Evolutionary conservation across 441 rosid genomes (phyloP).

Genomic region (Populus hybrid): DNA sequence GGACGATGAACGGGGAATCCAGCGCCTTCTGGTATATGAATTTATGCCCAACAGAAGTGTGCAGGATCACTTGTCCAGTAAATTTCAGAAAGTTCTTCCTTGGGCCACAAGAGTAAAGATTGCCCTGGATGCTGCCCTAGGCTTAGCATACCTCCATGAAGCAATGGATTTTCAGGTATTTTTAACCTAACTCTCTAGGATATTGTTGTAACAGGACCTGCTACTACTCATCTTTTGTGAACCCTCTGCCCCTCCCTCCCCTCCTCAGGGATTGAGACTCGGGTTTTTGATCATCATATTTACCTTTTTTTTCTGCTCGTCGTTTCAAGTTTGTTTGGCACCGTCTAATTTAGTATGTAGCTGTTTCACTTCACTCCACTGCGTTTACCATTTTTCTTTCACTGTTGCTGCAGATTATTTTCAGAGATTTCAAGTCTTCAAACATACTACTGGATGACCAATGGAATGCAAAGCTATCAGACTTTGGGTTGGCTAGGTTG

Average conservation of each 20-base stretch:
- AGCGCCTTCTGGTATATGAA: conserved; percentile 75
- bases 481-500: conserved; percentile 81
- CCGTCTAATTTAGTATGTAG: not conserved
- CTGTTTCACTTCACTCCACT: too few relatives aligned
- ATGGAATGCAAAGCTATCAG: conserved; percentile 75
- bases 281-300: not conserved
- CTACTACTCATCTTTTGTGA: not conserved
- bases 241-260: not conserved
- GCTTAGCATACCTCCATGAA: conserved; percentile 76
- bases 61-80: conserved; percentile 75
- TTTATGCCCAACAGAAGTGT: conserved; percentile 90
- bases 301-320: too few relatives aligned
- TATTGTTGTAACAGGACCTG: not conserved
- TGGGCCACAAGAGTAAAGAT: conserved; percentile 72
- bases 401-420: conserved; percentile 60
- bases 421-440: conserved; percentile 87
- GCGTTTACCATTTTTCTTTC: not conserved
- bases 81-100: conserved; percentile 68
- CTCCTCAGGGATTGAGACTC: not conserved
- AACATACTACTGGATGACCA: conserved; percentile 85
- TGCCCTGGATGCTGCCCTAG: conserved; percentile 84
- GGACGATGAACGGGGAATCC: conserved; percentile 86
- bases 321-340: too few relatives aligned
- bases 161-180: conserved; percentile 91
- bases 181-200: not conserved